Percentiles rank a stretch among this genome's conserved stretches.
phyloP scores from a whole-genome alignment of 108 stramenopile species.

The Halocafeteria seosinensis region DNA sequence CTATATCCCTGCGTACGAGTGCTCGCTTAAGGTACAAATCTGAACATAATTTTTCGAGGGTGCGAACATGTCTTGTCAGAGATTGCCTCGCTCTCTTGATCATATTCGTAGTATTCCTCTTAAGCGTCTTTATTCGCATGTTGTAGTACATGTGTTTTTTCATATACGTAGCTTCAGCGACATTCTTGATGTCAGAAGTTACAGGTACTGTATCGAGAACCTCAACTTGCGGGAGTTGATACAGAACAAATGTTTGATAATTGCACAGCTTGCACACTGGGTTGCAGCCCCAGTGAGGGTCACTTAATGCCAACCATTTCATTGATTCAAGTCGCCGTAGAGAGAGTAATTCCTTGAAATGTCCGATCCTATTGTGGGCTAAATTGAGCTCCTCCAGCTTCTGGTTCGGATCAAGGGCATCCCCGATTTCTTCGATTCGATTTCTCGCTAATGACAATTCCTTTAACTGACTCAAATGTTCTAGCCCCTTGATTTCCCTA shows the following conservation, averaged over 20 bases:
- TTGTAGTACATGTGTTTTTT: constrained; percentile 44
- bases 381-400: constrained; percentile 20
- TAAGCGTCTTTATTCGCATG: constrained; percentile 31
- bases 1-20: not conserved
- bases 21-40: not conserved
- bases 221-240: constrained; percentile 18
- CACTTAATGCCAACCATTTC: constrained; percentile 3
- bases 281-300: constrained; percentile 33
- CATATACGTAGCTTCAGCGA: constrained; percentile 24
- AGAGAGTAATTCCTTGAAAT: constrained; percentile 28
- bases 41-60: not conserved
- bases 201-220: constrained; percentile 16
- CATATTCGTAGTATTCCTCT: constrained; percentile 25
- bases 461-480: constrained; percentile 5
- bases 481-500: constrained; percentile 4
- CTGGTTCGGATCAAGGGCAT: not conserved
- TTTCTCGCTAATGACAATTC: constrained; percentile 22
- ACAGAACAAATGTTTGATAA: constrained; percentile 31
- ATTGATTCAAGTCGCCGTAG: constrained; percentile 17
- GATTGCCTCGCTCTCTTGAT: not conserved
- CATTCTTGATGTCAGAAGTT: constrained; percentile 18
- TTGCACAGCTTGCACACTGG: constrained; percentile 33
- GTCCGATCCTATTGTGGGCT: constrained; percentile 24
- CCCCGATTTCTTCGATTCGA: constrained; percentile 2
- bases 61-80: not conserved